phyloP scores from a whole-genome alignment of 176 grass and related monocot genomes.

The Triticum monococcum region DNA sequence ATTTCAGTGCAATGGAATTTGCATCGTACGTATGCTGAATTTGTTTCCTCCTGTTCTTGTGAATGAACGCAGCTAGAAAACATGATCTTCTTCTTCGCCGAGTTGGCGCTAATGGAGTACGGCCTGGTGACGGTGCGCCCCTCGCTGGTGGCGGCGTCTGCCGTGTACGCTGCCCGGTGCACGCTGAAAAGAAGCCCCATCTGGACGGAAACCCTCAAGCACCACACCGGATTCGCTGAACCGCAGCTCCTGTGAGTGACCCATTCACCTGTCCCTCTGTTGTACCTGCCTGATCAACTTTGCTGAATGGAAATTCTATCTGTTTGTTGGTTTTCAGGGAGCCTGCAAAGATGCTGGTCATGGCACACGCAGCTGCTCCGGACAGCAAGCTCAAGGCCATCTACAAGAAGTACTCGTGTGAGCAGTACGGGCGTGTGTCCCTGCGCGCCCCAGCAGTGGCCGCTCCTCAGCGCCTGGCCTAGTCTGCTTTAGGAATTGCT shows the following conservation, averaged over 20 bases:
- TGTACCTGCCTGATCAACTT: not conserved
- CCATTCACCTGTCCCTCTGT: not conserved
- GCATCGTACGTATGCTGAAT: not conserved
- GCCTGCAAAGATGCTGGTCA: conserved; percentile 26
- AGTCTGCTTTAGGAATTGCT: not conserved
- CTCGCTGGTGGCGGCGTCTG: conserved; percentile 53
- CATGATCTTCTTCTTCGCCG: conserved; percentile 60
- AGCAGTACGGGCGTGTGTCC: conserved; percentile 42
- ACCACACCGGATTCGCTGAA: conserved; percentile 57
- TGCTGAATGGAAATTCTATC: not conserved
- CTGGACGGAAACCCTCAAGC: conserved; percentile 65
- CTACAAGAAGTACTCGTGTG: conserved; percentile 48
- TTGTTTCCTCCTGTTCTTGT: not conserved
- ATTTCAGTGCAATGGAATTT: not conserved
- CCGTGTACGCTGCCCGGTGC: conserved; percentile 57
- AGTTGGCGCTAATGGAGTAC: conserved; percentile 64
- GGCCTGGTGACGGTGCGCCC: conserved; percentile 26
- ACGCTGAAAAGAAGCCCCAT: conserved; percentile 65
- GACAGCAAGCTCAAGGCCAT: conserved; percentile 36
- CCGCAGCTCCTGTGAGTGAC: conserved; percentile 46
- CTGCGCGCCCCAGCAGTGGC: conserved; percentile 5
- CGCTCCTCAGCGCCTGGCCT: not conserved
- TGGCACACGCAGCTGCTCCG: conserved; percentile 31
- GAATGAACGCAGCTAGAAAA: conserved; percentile 42
- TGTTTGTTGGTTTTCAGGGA: conserved; percentile 28